Conservation (phyloP, 2,329 filamentous ascomycete species). For the Teratosphaeria destructans region DNA sequence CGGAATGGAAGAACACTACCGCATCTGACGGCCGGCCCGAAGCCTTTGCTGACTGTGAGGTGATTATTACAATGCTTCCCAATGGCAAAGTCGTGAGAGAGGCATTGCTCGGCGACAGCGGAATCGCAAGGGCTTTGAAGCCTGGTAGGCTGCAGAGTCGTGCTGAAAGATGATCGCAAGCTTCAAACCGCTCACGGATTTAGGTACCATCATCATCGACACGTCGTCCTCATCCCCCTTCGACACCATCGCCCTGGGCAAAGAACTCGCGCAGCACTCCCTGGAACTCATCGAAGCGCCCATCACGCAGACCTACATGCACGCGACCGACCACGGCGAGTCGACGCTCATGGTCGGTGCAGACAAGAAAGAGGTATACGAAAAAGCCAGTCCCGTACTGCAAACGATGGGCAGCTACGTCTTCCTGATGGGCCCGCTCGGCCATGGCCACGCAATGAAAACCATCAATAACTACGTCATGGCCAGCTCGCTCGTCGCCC, state of each 20-base stretch:
- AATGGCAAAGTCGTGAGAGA: slow-evolving; percentile 27
- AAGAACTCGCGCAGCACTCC: slow-evolving; percentile 19
- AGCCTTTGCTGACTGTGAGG: slow-evolving; percentile 24
- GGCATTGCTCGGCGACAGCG: slow-evolving; percentile 21
- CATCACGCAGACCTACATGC: slow-evolving; percentile 29
- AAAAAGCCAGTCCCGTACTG: slow-evolving; percentile 25
- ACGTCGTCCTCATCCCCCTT: slow-evolving; percentile 28
- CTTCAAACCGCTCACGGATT: not conserved
- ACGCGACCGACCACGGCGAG: slow-evolving; percentile 25
- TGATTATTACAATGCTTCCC: slow-evolving; percentile 28
- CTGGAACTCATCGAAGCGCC: slow-evolving; percentile 27
- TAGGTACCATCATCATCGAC: slow-evolving; percentile 25
- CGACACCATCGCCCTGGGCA: slow-evolving; percentile 24
- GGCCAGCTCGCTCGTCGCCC: slow-evolving; percentile 24
- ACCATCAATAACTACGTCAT: slow-evolving; percentile 30
- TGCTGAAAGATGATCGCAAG: not conserved
- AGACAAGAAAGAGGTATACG: slow-evolving; percentile 16
- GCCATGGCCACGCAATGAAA: slow-evolving; percentile 28
- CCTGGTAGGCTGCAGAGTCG: slow-evolving; percentile 4
- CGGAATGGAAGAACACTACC: slow-evolving; percentile 20
- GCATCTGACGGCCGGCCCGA: slow-evolving; percentile 15
- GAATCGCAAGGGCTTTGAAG: slow-evolving; percentile 21
- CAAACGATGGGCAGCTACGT: slow-evolving; percentile 26
- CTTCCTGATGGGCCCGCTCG: slow-evolving; percentile 27
- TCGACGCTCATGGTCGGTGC: slow-evolving; percentile 28